Conservation (phyloP, 106 monocot genomes). For the Dioscorea alata region DNA sequence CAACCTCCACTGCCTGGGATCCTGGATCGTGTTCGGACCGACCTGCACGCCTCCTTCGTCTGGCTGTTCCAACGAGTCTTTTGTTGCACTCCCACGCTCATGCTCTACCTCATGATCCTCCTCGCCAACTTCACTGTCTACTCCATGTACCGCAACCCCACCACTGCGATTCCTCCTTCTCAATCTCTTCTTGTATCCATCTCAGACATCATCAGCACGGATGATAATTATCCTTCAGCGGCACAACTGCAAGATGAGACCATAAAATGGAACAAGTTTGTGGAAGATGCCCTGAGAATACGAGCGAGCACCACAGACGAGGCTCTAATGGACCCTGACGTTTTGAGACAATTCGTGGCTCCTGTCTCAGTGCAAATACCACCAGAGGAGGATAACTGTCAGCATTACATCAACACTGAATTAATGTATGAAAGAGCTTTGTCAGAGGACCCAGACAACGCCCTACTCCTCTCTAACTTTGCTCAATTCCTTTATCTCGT, state of each 20-base stretch:
- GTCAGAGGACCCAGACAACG: conserved; percentile 38
- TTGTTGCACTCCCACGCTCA: conserved; percentile 57
- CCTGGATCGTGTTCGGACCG: conserved; percentile 33
- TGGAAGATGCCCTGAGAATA: conserved; percentile 1
- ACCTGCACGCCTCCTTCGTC: conserved; percentile 71
- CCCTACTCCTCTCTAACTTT: conserved; percentile 56
- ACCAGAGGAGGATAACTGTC: conserved; percentile 7
- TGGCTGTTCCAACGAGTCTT: conserved; percentile 80
- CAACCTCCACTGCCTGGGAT: conserved; percentile 38
- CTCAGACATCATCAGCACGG: background rate
- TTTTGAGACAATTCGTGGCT: conserved; percentile 3
- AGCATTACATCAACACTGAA: conserved; percentile 31
- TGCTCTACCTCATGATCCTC: conserved; percentile 73
- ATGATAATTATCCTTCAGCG: background rate
- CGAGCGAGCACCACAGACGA: background rate
- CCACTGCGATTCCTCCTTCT: conserved; percentile 15
- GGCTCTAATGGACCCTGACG: conserved; percentile 3
- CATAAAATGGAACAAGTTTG: background rate
- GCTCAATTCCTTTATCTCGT: conserved; percentile 72
- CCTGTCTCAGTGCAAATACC: conserved; percentile 17
- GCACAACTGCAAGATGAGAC: background rate
- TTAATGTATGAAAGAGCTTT: conserved; percentile 35
- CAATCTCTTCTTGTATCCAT: background rate
- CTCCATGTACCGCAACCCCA: conserved; percentile 40
- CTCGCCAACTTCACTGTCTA: conserved; percentile 75